Evolutionary conservation across 140 eudicot genomes (phyloP), one percentile per base, ranked within the genome.

Genomic region (Ambrosia hybrid): DNA sequence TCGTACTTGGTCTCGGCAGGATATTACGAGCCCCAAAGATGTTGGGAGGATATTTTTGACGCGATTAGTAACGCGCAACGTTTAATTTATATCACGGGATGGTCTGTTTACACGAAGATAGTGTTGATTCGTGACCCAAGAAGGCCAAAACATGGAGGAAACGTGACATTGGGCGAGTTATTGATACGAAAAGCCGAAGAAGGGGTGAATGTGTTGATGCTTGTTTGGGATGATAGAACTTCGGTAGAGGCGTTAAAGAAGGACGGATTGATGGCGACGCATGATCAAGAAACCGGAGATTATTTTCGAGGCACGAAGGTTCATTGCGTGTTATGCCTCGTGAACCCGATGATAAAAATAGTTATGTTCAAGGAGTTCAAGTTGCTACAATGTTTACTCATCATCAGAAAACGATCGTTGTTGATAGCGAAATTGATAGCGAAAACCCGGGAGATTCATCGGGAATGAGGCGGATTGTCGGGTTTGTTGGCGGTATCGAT

Each of bases 401-500:
- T 79, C 98, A 92, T 74, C 98, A 92, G 41, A 92, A 92, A 74
- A 80, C 95, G 6, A 66, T 92, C 3, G 81, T 92, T 0, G 96
- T 87, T 0, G 98, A 92, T 45, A 65, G 80, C 4, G 85, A 80
- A 21, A 21, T 21, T 21, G 26, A 21, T 21, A 21, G 26, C 26
- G 26, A 21, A n/a, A 64, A 33, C 34, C 79, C 65, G 0, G 81
- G 73, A 34, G 81, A 74, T 1, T 3, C 58, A 4, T 66, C 79
- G 0, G 77, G 60, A 26, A 78, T 75, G 83, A 80, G 98, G 51
- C 67, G 85, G 55, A 73, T 92, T 9, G 78, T 89, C 33, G 85
- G 95, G 51, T 92, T 92, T 78, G 73, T 92, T 36, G 98, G 98
- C 1, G 98, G 98, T 3, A 85, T 92, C 48, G 98, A 92, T 87